A percentile compares a stretch with the other conserved stretches of the same genome.
phyloP scores from a whole-genome alignment of 1,284 basidiomycete species.

The Tilletia walkeri region DNA sequence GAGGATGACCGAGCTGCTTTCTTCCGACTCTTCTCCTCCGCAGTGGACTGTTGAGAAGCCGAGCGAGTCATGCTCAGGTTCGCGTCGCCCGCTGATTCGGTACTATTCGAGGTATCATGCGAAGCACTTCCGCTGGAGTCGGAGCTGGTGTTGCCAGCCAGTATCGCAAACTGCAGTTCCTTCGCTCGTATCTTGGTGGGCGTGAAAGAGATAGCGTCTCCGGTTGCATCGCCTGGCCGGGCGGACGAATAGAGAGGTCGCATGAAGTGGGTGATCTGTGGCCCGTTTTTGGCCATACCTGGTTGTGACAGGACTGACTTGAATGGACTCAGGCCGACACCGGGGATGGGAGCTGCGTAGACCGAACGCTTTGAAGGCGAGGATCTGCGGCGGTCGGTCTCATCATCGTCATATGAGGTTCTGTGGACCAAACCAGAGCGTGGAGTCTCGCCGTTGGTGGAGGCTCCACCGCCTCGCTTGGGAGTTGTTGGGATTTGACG shows the following conservation, averaged over 20 bases:
- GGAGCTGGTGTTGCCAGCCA: not conserved
- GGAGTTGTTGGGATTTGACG: not conserved
- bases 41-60: too few species aligned
- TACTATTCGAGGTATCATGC: not conserved
- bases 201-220: not conserved
- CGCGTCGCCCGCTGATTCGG: not conserved
- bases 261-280: not conserved
- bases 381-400: not conserved
- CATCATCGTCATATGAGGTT: not conserved
- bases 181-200: conserved; percentile 7
- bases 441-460: not conserved
- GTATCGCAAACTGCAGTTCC: not conserved
- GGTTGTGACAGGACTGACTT: conserved; percentile 8
- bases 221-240: not conserved
- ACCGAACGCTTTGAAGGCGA: not conserved
- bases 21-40: too few species aligned
- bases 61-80: not conserved
- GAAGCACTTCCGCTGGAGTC: not conserved
- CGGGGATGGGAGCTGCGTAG: not conserved
- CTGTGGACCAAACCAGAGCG: not conserved
- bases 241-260: conserved; percentile 1
- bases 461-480: too few species aligned
- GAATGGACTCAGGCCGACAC: not conserved
- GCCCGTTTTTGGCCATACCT: not conserved
- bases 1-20: not conserved